These are phyloP conservation scores for Asclepias syriaca DNA, from an alignment of 257 asterid genomes.

Conservation along the genomic window DNA sequence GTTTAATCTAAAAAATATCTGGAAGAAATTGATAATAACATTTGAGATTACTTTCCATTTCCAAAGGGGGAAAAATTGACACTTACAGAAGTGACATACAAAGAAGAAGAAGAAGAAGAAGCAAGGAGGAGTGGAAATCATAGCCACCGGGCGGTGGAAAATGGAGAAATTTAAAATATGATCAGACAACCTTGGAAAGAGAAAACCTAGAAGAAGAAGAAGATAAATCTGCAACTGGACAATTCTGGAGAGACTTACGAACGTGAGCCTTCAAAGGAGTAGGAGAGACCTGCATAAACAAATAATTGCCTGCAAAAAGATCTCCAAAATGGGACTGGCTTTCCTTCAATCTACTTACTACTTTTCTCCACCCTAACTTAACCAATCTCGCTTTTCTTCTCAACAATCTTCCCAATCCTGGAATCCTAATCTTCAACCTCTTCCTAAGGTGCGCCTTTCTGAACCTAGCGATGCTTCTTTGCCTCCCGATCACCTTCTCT, in stretches of 20 bases:
- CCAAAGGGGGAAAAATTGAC: too few species aligned
- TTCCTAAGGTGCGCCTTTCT: constrained; percentile 33
- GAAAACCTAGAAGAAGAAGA: constrained; percentile 1
- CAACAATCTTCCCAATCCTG: constrained; percentile 36
- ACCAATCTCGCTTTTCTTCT: constrained; percentile 40
- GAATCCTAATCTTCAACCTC: constrained; percentile 47
- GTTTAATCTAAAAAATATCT: too few species aligned
- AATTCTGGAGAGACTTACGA: constrained; percentile 7
- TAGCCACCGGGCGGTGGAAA: too few species aligned
- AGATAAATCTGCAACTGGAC: background rate
- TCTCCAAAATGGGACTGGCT: constrained; percentile 69
- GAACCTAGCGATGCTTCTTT: constrained; percentile 24
- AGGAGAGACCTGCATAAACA: constrained; percentile 83
- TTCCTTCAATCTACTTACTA: constrained; percentile 64
- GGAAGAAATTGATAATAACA: too few species aligned
- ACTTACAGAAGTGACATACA: background rate
- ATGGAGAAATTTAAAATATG: background rate
- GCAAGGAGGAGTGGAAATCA: background rate
- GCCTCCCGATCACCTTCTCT: constrained; percentile 34
- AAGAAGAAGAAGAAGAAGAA: background rate
- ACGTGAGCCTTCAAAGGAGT: constrained; percentile 39
- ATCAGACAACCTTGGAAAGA: constrained; percentile 8
- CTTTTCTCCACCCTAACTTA: constrained; percentile 42
- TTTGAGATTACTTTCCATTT: too few species aligned
- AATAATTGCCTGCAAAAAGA: constrained; percentile 81